These are phyloP conservation scores for Mycena amicta DNA, from an alignment of 768 basidiomycete genomes.

Conservation along the genomic window DNA sequence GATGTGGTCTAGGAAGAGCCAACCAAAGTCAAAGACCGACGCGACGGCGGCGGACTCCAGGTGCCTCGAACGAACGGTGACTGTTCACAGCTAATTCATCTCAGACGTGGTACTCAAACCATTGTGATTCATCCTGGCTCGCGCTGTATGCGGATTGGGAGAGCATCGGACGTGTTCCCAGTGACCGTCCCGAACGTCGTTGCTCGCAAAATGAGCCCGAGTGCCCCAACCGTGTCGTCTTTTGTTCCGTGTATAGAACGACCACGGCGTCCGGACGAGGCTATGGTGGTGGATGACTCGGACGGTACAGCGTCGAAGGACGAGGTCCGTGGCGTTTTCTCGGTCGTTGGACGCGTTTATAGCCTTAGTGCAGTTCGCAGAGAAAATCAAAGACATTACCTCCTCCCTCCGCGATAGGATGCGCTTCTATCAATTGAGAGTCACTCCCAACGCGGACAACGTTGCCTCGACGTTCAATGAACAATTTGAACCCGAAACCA, in stretches of 20 bases:
- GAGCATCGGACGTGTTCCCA: conserved; percentile 78
- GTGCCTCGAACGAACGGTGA: too few species aligned
- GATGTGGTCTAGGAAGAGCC: conserved; percentile 71
- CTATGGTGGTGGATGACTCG: conserved; percentile 42
- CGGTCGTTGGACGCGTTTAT: not conserved
- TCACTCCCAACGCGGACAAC: conserved; percentile 67
- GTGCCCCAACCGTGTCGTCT: conserved; percentile 40
- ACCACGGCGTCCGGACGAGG: conserved; percentile 55
- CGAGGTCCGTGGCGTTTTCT: conserved; percentile 40
- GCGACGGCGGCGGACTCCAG: conserved; percentile 46
- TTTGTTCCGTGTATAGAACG: conserved; percentile 57
- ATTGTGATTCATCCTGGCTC: conserved; percentile 83
- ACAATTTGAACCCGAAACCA: conserved; percentile 82
- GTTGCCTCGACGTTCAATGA: conserved; percentile 82
- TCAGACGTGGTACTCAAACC: conserved; percentile 75
- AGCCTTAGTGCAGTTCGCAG: conserved; percentile 59
- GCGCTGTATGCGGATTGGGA: conserved; percentile 70
- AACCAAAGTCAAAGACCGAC: conserved; percentile 55
- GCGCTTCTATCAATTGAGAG: conserved; percentile 82
- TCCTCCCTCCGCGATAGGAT: conserved; percentile 78
- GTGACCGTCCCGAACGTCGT: conserved; percentile 68
- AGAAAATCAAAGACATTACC: conserved; percentile 72
- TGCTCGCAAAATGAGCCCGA: conserved; percentile 59
- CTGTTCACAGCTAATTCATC: too few species aligned
- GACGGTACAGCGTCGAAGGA: conserved; percentile 49